Evolutionary conservation across 352 stramenopile species (phyloP), one percentile per base, ranked within the genome.

Genomic region (Halophytophthora polymorphica): DNA sequence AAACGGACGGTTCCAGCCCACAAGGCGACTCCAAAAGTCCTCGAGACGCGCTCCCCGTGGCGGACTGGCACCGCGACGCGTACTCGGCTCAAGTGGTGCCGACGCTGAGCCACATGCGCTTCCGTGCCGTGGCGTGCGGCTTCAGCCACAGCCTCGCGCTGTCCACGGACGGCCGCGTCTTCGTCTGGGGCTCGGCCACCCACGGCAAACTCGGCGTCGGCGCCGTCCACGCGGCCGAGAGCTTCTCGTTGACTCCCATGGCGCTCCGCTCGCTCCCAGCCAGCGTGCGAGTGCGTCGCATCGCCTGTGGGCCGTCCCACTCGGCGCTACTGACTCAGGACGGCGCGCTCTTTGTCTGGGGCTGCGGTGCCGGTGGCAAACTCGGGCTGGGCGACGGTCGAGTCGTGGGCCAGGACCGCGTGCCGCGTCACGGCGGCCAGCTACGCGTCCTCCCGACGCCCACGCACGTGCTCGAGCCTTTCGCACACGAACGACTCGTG

Each of bases 281-380:
- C 3, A 53, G 60, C 15, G 28, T 74, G 43, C n/a, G 58, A 4
- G 70, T 90, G 2, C 69, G 75, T 5, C 86, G 79, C 40, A 88
- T 93, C 21, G 73, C 83, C 0, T 93, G 83, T 42, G 83, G 83
- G 18, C 74, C 78, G 15, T 93, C 83, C 12, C 83, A 93, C 44
- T 93, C 83, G 0, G 83, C 80, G 15, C 43, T 88, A 0, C 28
- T 93, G 7, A 88, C 80, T 6, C 59, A 39, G 0, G 68, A 82
- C 18, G 83, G 83, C 0, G 53, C 58, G 6, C 54, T 93, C 22
- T 93, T 73, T 46, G 80, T 93, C 0, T 93, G 83, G 83, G 83
- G 83, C 17, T 71, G 69, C 44, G 80, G 78, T 13, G 83, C 88
- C 17, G 80, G 80, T 11, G 83, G 83, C 5, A 75, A 79, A 45